These are phyloP conservation scores for Monoraphidium neglectum DNA, from an alignment of 139 green algal species.

Conservation along the genomic window DNA sequence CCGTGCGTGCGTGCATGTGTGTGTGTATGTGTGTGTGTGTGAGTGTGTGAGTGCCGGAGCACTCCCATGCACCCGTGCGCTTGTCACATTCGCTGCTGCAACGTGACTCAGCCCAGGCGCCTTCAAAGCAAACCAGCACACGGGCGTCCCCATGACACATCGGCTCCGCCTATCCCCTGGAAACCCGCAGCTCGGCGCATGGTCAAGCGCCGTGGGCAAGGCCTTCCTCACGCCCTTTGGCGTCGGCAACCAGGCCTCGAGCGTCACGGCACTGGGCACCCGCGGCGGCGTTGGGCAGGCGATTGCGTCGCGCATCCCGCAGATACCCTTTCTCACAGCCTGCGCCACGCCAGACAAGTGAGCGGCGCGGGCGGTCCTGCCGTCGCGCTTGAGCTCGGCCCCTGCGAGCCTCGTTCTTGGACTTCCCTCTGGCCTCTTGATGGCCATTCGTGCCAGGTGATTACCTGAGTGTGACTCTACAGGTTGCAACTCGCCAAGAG, in stretches of 20 bases:
- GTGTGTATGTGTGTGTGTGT: too few species aligned
- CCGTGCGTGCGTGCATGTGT: too few species aligned
- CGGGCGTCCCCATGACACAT: too few species aligned
- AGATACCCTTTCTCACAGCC: not conserved
- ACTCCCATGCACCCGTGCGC: too few species aligned
- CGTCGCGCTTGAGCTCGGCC: not conserved
- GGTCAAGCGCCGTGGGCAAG: constrained; percentile 2
- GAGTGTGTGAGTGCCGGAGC: too few species aligned
- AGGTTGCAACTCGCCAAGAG: not conserved
- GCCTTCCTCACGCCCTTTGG: constrained; percentile 15
- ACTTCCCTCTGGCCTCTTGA: not conserved
- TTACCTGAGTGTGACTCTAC: not conserved
- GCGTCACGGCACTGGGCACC: constrained; percentile 10
- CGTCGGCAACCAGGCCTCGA: not conserved
- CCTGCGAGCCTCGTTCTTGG: not conserved
- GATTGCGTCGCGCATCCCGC: not conserved
- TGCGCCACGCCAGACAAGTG: constrained; percentile 4
- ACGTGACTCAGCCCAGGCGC: too few species aligned
- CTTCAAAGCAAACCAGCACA: too few species aligned
- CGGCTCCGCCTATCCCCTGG: too few species aligned
- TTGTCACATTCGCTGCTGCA: too few species aligned
- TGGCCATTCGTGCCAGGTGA: not conserved
- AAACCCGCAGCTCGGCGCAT: not conserved
- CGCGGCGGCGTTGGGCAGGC: not conserved
- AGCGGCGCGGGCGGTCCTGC: not conserved